Conservation (phyloP, 225 moss, liverwort and hornwort species). For the Climacium dendroides region DNA sequence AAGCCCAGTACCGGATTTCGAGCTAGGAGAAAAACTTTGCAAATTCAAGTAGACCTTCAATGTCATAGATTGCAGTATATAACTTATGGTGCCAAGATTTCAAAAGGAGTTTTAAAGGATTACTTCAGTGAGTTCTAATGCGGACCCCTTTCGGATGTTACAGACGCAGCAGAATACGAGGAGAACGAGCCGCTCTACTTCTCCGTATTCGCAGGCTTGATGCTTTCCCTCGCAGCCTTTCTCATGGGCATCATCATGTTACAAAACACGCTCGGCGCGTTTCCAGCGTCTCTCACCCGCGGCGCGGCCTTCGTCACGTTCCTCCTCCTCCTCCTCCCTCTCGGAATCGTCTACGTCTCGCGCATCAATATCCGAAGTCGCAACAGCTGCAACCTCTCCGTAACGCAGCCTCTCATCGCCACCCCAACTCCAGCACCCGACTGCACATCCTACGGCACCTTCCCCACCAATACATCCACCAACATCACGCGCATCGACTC, state of each 20-base stretch:
- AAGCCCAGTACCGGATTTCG: too few species aligned
- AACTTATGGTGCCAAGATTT: not conserved
- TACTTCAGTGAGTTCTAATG: not conserved
- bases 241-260: slow-evolving; percentile 15
- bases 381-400: not conserved
- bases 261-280: not conserved
- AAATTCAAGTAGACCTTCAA: too few species aligned
- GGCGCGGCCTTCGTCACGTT: slow-evolving; percentile 7
- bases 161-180: not conserved
- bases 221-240: slow-evolving; percentile 28
- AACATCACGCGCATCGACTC: slow-evolving; percentile 15
- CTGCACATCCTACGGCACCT: not conserved
- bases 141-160: not conserved
- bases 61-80: not conserved
- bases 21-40: not conserved
- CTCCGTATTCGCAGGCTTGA: slow-evolving; percentile 5
- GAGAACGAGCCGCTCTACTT: slow-evolving; percentile 17
- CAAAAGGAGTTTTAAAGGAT: not conserved
- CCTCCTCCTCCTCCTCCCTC: slow-evolving; percentile 9
- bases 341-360: slow-evolving; percentile 10
- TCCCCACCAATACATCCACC: not conserved
- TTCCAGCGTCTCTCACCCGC: slow-evolving; percentile 1
- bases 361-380: not conserved
- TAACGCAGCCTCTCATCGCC: not conserved
- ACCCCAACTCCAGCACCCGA: not conserved